Evolutionary conservation across 2,329 filamentous ascomycete genomes (phyloP).

Genomic region (Furcasterigmium furcatum): DNA sequence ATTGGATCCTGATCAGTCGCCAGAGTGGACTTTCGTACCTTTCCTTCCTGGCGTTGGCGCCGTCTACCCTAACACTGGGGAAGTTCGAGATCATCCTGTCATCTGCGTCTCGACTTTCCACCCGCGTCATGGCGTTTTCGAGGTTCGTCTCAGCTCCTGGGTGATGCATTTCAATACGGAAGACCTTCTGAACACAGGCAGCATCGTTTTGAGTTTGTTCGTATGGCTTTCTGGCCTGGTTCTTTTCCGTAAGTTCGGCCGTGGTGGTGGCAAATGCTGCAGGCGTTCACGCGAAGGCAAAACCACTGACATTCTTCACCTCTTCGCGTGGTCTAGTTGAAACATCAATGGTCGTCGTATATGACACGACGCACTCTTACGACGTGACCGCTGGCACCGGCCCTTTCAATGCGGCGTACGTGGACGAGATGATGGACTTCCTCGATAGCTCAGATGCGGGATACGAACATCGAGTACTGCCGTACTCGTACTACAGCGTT

Average conservation of each 20-base stretch:
- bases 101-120: neutral
- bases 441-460: constrained; percentile 1
- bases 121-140: neutral
- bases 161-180: no score
- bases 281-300: no score
- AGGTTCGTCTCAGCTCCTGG: neutral
- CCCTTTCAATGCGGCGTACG: constrained; percentile 12
- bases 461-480: constrained; percentile 2
- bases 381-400: constrained; percentile 11
- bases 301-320: no score
- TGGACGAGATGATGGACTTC: constrained; percentile 6
- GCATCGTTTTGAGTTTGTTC: neutral
- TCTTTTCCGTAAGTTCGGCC: constrained; percentile 2
- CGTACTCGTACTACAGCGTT: constrained; percentile 5
- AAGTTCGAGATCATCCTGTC: neutral
- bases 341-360: constrained; percentile 11
- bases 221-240: constrained; percentile 7
- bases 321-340: constrained; percentile 5
- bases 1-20: neutral
- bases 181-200: neutral
- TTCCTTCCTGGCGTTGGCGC: neutral
- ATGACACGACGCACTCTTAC: constrained; percentile 11
- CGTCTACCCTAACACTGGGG: neutral
- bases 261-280: neutral
- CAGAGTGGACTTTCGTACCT: neutral